These are phyloP conservation scores for Nicotiana noctiflora DNA, from an alignment of 257 asterid species.

Conservation along the genomic window DNA sequence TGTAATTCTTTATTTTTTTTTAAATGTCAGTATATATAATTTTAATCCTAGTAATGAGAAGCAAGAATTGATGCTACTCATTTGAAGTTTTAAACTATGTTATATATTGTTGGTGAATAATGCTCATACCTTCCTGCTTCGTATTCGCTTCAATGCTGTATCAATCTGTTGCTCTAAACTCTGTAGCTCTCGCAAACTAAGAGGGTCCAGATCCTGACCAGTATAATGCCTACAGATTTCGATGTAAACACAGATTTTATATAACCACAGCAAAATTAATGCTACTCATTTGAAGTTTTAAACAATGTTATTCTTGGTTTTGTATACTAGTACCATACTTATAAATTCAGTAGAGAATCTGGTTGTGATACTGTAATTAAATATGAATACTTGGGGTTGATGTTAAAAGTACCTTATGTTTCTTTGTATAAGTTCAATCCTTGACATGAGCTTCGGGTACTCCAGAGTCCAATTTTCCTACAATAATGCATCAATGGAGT, in stretches of 20 bases:
- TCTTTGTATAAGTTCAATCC: constrained; percentile 56
- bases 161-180: constrained; percentile 75
- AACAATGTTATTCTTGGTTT: neutral
- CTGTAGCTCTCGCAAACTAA: constrained; percentile 71
- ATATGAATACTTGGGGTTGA: neutral
- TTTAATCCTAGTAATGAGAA: neutral
- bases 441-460: constrained; percentile 55
- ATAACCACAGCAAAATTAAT: no score
- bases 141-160: constrained; percentile 51
- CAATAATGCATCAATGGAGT: constrained; percentile 6
- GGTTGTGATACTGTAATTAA: neutral
- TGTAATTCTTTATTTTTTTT: no score
- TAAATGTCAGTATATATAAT: no score
- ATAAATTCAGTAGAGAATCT: neutral
- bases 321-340: neutral
- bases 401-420: constrained; percentile 43
- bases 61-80: no score
- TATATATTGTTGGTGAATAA: no score
- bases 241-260: neutral
- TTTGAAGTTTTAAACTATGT: no score
- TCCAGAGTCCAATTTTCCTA: constrained; percentile 55
- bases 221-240: constrained; percentile 39
- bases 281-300: neutral
- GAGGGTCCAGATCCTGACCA: constrained; percentile 66
- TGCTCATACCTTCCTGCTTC: constrained; percentile 45